phyloP scores from a whole-genome alignment of 1,284 basidiomycete genomes.

The Leccinum pachyderme region DNA sequence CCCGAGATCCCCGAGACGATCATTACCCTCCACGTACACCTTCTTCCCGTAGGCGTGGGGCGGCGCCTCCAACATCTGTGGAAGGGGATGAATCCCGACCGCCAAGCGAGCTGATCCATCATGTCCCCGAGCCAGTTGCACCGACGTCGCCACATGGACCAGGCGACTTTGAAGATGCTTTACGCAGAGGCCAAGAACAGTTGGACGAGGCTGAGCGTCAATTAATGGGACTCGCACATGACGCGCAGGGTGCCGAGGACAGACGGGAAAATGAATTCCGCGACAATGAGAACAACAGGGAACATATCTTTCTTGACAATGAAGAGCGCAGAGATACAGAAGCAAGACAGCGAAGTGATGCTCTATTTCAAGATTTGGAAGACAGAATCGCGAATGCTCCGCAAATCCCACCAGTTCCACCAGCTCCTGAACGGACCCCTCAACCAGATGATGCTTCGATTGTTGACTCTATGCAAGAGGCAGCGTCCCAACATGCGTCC shows the following conservation, averaged over 20 bases:
- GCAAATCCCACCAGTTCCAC: constrained; percentile 20
- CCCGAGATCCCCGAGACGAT: neutral
- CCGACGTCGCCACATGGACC: constrained; percentile 4
- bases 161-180: constrained; percentile 42
- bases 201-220: constrained; percentile 54
- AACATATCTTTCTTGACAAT: constrained; percentile 56
- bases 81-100: constrained; percentile 22
- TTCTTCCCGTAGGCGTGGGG: constrained; percentile 15
- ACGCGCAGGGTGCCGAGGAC: constrained; percentile 56
- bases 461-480: constrained; percentile 45
- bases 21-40: constrained; percentile 3
- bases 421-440: constrained; percentile 24
- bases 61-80: constrained; percentile 8
- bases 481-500: constrained; percentile 50
- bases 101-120: constrained; percentile 28
- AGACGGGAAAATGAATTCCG: constrained; percentile 61
- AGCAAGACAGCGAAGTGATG: constrained; percentile 49
- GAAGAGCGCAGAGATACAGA: constrained; percentile 57
- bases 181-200: constrained; percentile 52
- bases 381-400: constrained; percentile 33
- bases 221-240: constrained; percentile 44
- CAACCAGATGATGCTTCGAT: constrained; percentile 27
- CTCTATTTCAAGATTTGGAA: constrained; percentile 48
- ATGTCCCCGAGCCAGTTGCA: constrained; percentile 20
- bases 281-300: constrained; percentile 60